Percentiles rank a stretch among this genome's conserved stretches.
Conservation (phyloP, 1,284 basidiomycete genomes). For the Pseudozyma thailandica region DNA sequence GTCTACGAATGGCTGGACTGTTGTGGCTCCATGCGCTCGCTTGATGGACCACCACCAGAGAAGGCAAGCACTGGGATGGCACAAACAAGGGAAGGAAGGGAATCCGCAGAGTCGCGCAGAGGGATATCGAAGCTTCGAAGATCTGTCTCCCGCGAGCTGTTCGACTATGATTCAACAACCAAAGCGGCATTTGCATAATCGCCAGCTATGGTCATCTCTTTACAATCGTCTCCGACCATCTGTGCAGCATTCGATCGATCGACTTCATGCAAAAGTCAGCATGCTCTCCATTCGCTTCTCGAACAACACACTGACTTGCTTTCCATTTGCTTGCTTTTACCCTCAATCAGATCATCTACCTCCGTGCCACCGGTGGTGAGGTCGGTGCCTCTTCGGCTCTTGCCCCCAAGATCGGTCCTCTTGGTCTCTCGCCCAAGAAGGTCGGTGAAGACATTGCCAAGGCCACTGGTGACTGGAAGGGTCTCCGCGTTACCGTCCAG, state of each 20-base stretch:
- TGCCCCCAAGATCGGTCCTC: slow-evolving; percentile 99
- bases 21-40: too few relatives aligned
- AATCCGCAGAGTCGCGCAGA: too few relatives aligned
- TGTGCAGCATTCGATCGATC: slow-evolving; percentile 1
- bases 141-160: too few relatives aligned
- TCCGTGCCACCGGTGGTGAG: slow-evolving; percentile 98
- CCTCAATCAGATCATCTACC: slow-evolving; percentile 84
- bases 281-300: not conserved
- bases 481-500: slow-evolving; percentile 98
- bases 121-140: too few relatives aligned
- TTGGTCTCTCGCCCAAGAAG: slow-evolving; percentile 99
- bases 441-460: slow-evolving; percentile 99
- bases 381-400: slow-evolving; percentile 98
- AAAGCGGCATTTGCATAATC: too few relatives aligned
- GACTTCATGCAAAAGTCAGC: not conserved
- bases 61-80: too few relatives aligned
- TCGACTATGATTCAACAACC: too few relatives aligned
- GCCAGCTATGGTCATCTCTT: too few relatives aligned
- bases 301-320: slow-evolving; percentile 20
- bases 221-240: not conserved
- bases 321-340: slow-evolving; percentile 51
- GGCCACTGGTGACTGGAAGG: slow-evolving; percentile 98
- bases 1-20: too few relatives aligned
- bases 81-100: too few relatives aligned
- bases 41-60: too few relatives aligned